These are phyloP conservation scores for Leavenworthia alabamica DNA, from an alignment of 345 rosid genomes.

Conservation along the genomic window DNA sequence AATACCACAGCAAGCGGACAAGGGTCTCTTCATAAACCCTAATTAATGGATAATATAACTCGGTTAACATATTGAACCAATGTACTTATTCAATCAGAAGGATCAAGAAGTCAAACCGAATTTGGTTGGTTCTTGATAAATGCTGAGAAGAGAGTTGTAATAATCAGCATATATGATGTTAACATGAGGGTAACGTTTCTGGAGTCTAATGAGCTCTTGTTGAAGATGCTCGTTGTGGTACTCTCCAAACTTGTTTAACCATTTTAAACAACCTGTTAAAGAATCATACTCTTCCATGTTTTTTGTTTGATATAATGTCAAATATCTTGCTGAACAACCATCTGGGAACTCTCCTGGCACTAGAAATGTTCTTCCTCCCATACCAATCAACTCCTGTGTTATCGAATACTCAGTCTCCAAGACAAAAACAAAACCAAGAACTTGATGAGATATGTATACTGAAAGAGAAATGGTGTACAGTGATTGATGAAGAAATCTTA, in stretches of 20 bases:
- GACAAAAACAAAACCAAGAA: background rate
- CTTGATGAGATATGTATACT: too few relatives aligned
- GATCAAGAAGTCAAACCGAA: constrained; percentile 28
- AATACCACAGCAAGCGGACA: constrained; percentile 35
- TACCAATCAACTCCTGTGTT: constrained; percentile 35
- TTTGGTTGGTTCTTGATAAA: constrained; percentile 28
- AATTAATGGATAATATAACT: background rate
- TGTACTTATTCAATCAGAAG: background rate
- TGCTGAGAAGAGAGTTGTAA: constrained; percentile 17
- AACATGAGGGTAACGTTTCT: constrained; percentile 30
- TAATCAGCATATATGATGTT: constrained; percentile 41
- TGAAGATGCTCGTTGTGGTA: constrained; percentile 37
- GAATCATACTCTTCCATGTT: constrained; percentile 34
- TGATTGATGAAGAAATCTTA: constrained; percentile 32
- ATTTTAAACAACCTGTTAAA: constrained; percentile 35
- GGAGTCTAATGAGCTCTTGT: constrained; percentile 16
- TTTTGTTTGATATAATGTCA: constrained; percentile 29
- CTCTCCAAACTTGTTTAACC: constrained; percentile 37
- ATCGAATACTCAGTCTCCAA: background rate
- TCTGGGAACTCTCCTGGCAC: constrained; percentile 41
- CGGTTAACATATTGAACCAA: background rate
- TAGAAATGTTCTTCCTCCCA: constrained; percentile 43
- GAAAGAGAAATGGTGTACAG: constrained; percentile 23
- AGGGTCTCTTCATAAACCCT: constrained; percentile 28
- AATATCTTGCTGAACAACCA: constrained; percentile 32